Percentiles rank a stretch among this genome's conserved stretches.
These are phyloP conservation scores for Skeletonema costatum DNA, from an alignment of 108 stramenopile genomes.

Conservation along the genomic window DNA sequence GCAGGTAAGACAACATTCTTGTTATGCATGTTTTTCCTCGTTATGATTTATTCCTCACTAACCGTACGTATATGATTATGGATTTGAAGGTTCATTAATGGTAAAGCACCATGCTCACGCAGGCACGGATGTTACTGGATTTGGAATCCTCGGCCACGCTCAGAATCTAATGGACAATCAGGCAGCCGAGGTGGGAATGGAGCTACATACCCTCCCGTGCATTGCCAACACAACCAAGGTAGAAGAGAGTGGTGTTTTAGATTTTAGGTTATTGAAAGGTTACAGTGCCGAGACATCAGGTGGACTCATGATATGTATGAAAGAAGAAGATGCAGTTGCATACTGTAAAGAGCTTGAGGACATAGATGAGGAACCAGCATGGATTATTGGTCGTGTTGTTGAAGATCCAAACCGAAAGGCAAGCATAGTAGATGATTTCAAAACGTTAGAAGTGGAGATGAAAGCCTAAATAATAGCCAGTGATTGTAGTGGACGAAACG, in stretches of 20 bases:
- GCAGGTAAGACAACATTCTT: slow-evolving; percentile 7
- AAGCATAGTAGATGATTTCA: slow-evolving; percentile 53
- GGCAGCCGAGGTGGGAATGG: slow-evolving; percentile 65
- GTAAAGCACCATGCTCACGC: slow-evolving; percentile 69
- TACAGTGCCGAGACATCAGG: slow-evolving; percentile 89
- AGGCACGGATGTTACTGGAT: slow-evolving; percentile 88
- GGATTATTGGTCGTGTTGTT: slow-evolving; percentile 80
- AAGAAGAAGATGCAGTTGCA: slow-evolving; percentile 61
- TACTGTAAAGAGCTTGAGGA: slow-evolving; percentile 66
- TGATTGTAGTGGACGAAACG: not conserved
- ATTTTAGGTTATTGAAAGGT: slow-evolving; percentile 74
- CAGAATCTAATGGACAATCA: slow-evolving; percentile 87
- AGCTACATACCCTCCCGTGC: slow-evolving; percentile 77
- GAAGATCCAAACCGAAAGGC: slow-evolving; percentile 65
- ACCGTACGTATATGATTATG: not conserved
- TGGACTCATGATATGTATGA: slow-evolving; percentile 77
- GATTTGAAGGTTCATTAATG: slow-evolving; percentile 9
- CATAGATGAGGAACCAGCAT: slow-evolving; percentile 68
- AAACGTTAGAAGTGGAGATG: slow-evolving; percentile 57
- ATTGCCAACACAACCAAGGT: slow-evolving; percentile 63
- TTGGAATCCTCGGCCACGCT: slow-evolving; percentile 85
- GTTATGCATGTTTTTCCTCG: not conserved
- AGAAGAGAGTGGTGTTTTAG: slow-evolving; percentile 60
- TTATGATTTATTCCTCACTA: not conserved
- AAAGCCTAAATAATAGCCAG: not conserved